Evolutionary conservation across 2,329 filamentous ascomycete genomes (phyloP).

Genomic region (Trichoderma endophyticum): DNA sequence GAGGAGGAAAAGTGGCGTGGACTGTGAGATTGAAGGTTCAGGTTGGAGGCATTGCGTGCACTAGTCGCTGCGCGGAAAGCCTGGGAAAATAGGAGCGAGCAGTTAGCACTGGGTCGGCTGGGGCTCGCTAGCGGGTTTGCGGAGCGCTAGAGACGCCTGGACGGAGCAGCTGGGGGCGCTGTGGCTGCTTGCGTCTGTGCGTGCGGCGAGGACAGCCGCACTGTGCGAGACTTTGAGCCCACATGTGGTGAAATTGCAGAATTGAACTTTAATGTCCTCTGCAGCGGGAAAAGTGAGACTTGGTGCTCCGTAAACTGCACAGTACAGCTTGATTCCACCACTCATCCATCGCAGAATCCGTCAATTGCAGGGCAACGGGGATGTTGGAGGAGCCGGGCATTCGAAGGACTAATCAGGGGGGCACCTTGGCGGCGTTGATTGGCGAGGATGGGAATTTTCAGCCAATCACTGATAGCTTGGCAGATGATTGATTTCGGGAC

Average conservation of each 20-base stretch:
- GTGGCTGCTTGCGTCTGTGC: constrained; percentile 10
- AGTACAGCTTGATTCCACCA: not conserved
- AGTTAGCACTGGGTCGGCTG: constrained; percentile 8
- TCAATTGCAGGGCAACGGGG: not conserved
- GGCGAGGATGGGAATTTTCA: not conserved
- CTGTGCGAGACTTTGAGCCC: not conserved
- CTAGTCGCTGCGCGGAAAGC: not conserved
- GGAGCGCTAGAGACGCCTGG: not conserved
- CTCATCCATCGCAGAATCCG: not conserved
- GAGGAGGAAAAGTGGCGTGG: constrained; percentile 12
- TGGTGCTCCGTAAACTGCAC: not conserved
- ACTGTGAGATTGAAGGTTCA: constrained; percentile 6
- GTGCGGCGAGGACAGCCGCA: not conserved
- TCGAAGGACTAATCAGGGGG: not conserved
- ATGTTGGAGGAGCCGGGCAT: not conserved
- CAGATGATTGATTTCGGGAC: not conserved
- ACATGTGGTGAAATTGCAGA: not conserved
- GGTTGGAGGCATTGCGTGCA: not conserved
- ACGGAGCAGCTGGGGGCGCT: not conserved
- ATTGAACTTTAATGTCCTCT: too few relatives aligned
- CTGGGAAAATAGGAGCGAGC: not conserved
- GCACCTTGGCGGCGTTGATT: not conserved
- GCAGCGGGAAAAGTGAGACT: not conserved
- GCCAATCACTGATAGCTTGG: not conserved
- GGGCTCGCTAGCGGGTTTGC: not conserved